Evolutionary conservation across 148 eudicot species (phyloP).

Genomic region (Rhododendron henanense): DNA sequence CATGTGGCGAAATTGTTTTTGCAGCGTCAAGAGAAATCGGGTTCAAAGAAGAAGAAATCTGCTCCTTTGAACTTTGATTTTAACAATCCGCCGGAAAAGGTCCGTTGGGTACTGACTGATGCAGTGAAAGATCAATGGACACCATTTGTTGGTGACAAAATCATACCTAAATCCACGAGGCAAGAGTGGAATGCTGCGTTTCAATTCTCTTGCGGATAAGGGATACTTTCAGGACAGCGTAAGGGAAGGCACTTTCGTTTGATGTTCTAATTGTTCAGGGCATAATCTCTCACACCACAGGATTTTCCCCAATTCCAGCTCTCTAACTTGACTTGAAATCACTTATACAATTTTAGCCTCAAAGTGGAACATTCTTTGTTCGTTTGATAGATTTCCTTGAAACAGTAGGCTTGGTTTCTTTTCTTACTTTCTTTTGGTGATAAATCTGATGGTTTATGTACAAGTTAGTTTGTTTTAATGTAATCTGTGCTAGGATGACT

Average conservation of each 20-base stretch:
- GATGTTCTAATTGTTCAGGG: background rate
- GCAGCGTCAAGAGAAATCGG: constrained; percentile 36
- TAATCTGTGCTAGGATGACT: background rate
- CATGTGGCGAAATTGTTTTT: background rate
- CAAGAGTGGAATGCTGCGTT: constrained; percentile 56
- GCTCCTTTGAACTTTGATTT: constrained; percentile 43
- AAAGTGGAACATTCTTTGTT: background rate
- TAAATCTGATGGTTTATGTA: background rate
- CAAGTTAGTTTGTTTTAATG: background rate
- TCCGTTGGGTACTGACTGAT: constrained; percentile 45
- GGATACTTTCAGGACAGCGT: background rate
- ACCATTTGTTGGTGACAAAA: constrained; percentile 32
- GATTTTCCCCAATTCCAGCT: background rate
- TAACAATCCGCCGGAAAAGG: constrained; percentile 40
- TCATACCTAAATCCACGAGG: constrained; percentile 39
- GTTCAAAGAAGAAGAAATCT: constrained; percentile 19
- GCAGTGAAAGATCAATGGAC: constrained; percentile 37
- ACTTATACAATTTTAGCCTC: background rate
- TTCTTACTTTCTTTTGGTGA: background rate
- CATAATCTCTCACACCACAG: background rate
- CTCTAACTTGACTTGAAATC: constrained; percentile 1
- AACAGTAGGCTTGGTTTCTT: background rate
- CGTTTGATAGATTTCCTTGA: background rate
- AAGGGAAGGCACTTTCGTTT: background rate
- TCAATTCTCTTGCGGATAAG: background rate